Evolutionary conservation across 2,329 filamentous ascomycete genomes (phyloP).

Genomic region (Verticillium isaacii): DNA sequence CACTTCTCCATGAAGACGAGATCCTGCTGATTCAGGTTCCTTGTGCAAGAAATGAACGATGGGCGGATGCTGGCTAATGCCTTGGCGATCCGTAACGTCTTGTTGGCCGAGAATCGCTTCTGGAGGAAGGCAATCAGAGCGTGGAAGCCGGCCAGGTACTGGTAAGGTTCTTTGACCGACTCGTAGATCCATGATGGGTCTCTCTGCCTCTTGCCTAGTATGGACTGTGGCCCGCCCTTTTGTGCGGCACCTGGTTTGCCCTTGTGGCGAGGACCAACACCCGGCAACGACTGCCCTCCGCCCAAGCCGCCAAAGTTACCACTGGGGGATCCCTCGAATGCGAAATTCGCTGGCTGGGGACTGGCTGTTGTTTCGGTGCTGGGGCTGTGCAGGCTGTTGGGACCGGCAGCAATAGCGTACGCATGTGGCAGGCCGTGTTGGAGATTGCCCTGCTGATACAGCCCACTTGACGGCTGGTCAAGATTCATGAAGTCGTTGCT

Average conservation of each 20-base stretch:
- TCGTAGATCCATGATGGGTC: slow-evolving; percentile 87
- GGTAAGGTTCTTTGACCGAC: slow-evolving; percentile 84
- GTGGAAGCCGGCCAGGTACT: slow-evolving; percentile 87
- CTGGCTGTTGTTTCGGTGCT: slow-evolving; percentile 60
- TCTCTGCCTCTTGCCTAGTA: slow-evolving; percentile 54
- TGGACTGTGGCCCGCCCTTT: slow-evolving; percentile 40
- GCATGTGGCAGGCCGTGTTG: slow-evolving; percentile 61
- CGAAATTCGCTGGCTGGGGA: slow-evolving; percentile 48
- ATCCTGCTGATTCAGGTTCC: slow-evolving; percentile 82
- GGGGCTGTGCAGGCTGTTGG: slow-evolving; percentile 58
- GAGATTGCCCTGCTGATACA: slow-evolving; percentile 53
- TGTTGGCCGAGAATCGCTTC: slow-evolving; percentile 70
- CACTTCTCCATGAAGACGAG: slow-evolving; percentile 97
- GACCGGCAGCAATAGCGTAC: slow-evolving; percentile 59
- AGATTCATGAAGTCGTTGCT: slow-evolving; percentile 49
- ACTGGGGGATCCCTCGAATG: slow-evolving; percentile 51
- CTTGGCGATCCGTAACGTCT: slow-evolving; percentile 78
- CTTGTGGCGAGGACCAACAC: slow-evolving; percentile 33
- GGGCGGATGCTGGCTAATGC: slow-evolving; percentile 85
- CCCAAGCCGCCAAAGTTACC: slow-evolving; percentile 11
- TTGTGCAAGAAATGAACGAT: slow-evolving; percentile 87
- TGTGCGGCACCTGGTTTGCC: slow-evolving; percentile 35
- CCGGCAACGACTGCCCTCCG: slow-evolving; percentile 15
- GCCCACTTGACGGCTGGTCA: slow-evolving; percentile 40
- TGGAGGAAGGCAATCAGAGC: slow-evolving; percentile 77